Conservation (phyloP, 2,329 filamentous ascomycete genomes). For the Arthroderma uncinatum region DNA sequence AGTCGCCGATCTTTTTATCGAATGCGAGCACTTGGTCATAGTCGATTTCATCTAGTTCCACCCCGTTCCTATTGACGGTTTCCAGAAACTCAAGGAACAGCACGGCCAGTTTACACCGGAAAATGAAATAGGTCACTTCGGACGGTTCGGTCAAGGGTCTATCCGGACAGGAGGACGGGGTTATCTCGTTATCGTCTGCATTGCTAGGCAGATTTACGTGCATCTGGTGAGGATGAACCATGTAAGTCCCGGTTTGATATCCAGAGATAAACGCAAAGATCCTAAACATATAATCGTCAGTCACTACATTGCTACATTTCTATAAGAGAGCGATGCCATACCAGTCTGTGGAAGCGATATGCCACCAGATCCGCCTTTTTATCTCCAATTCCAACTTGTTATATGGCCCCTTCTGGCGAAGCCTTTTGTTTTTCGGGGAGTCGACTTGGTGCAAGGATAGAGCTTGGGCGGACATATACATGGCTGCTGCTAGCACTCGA, state of each 20-base stretch:
- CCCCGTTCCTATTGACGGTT: conserved; percentile 20
- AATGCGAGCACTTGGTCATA: conserved; percentile 32
- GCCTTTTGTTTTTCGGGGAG: conserved; percentile 6
- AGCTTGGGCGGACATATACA: conserved; percentile 7
- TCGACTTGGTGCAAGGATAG: conserved; percentile 7
- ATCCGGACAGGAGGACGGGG: conserved; percentile 16
- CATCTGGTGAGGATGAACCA: conserved; percentile 33
- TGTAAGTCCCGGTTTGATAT: conserved; percentile 36
- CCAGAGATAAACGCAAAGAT: conserved; percentile 32
- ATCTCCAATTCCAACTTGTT: conserved; percentile 26
- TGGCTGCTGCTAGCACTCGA: conserved; percentile 2
- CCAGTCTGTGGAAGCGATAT: conserved; percentile 36
- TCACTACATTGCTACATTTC: not conserved
- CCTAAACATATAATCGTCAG: conserved; percentile 18
- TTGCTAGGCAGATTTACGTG: conserved; percentile 33
- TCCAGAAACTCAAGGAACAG: conserved; percentile 35
- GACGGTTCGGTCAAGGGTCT: conserved; percentile 30
- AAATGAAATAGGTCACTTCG: conserved; percentile 36
- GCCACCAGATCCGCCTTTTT: conserved; percentile 36
- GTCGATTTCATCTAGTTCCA: conserved; percentile 20
- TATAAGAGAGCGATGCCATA: conserved; percentile 14
- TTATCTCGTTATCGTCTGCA: conserved; percentile 21
- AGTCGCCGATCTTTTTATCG: conserved; percentile 26
- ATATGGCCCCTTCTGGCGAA: conserved; percentile 2
- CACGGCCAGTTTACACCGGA: conserved; percentile 32